Base-by-base conservation (phyloP, 257 asterid genomes). In the Ocimum tenuiflorum region DNA sequence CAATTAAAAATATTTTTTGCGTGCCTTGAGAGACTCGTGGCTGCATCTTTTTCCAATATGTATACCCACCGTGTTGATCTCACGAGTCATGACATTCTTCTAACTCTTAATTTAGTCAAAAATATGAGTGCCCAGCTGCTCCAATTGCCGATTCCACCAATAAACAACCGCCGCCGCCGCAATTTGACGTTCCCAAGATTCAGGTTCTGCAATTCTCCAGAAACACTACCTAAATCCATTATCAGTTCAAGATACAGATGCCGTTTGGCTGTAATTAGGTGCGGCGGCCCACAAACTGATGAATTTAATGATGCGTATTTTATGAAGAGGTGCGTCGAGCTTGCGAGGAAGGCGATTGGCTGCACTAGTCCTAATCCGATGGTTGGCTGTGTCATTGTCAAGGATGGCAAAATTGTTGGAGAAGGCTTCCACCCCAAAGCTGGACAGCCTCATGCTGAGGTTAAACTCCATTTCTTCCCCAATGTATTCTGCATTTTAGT, bases 401-500 rank as follows among this genome's bases (percentile, higher is more conserved):
- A 81, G 48, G 85, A 86, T 86, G 97, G 95, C 6, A 70, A 80
- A 59, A 84, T 92, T 60, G 91, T 89, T 63, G 99, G 99, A 10
- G n/a, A n/a, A n/a, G n/a, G n/a, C n/a, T n/a, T n/a, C n/a, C n/a
- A n/a, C n/a, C n/a, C n/a, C n/a, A n/a, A n/a, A n/a, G n/a, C 96
- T 79, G 99, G 99, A 14, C 95, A 87, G 71, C 97, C 99, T 58
- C 97, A 92, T 78, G 98, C 92, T 65, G 98, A 91, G 98, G 96
- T 91, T 50, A 19, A 75, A 39, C 58, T 43, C 31, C 12, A 0
- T 0, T 29, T 14, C 0, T 29, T 45, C 14, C 27, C 27, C 29
- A 3, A 8, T 20, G 49, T 35, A 7, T 6, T 12, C 45, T 66
- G 11, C 63, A 24, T 63, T 29, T 71, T 65, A 17, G 22, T 59